Conservation (phyloP, 768 basidiomycete genomes). For the Pisolithus microcarpus region DNA sequence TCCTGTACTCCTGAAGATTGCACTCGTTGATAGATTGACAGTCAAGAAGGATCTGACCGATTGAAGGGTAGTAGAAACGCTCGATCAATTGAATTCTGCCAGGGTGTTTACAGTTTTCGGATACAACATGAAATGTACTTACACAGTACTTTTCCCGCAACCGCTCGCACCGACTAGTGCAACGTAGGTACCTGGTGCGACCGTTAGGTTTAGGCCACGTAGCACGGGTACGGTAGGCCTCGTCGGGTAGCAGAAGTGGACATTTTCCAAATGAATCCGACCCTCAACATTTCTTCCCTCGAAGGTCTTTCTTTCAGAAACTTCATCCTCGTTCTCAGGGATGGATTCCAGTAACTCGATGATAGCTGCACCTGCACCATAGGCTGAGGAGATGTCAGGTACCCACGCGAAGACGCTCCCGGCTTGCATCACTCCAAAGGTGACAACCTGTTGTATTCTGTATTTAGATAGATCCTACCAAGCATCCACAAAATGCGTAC, state of each 20-base stretch:
- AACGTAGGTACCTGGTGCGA: slow-evolving; percentile 73
- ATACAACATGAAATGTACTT: slow-evolving; percentile 18
- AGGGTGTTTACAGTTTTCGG: slow-evolving; percentile 1
- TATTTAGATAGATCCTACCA: neutral
- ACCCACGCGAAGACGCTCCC: slow-evolving; percentile 81
- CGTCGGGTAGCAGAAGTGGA: slow-evolving; percentile 89
- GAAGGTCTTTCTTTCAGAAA: slow-evolving; percentile 50
- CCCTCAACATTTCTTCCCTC: slow-evolving; percentile 42
- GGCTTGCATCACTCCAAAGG: slow-evolving; percentile 78
- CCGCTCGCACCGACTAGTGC: slow-evolving; percentile 83
- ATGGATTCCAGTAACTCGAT: slow-evolving; percentile 66
- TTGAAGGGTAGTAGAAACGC: slow-evolving; percentile 79
- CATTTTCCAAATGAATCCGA: slow-evolving; percentile 67
- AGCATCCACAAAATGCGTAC: slow-evolving; percentile 30
- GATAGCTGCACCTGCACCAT: slow-evolving; percentile 67
- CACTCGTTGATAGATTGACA: slow-evolving; percentile 66
- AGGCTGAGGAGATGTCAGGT: slow-evolving; percentile 82
- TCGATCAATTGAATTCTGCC: slow-evolving; percentile 73
- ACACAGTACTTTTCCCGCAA: slow-evolving; percentile 77
- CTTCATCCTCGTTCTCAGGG: slow-evolving; percentile 79
- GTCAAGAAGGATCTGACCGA: slow-evolving; percentile 68
- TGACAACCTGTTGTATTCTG: slow-evolving; percentile 46
- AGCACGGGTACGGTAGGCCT: slow-evolving; percentile 81
- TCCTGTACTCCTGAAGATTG: slow-evolving; percentile 82
- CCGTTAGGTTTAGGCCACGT: slow-evolving; percentile 62